phyloP scores from a whole-genome alignment of 2,329 filamentous ascomycete genomes.

The Fusarium camptoceras region DNA sequence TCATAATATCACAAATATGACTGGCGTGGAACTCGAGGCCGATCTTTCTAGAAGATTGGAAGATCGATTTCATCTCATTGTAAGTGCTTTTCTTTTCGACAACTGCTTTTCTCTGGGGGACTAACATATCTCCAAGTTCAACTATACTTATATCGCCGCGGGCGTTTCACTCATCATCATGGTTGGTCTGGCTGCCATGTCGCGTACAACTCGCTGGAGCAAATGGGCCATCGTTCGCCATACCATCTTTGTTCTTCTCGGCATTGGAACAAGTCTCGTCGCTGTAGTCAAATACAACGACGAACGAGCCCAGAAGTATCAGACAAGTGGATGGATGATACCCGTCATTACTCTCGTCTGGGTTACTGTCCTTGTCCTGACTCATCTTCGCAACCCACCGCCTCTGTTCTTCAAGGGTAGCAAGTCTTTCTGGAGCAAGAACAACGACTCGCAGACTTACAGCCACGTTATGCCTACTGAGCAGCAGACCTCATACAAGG shows the following conservation, averaged over 20 bases:
- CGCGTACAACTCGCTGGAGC: conserved; percentile 49
- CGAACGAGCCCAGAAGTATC: conserved; percentile 33
- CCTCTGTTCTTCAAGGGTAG: conserved; percentile 38
- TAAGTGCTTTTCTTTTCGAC: conserved; percentile 26
- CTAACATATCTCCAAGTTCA: conserved; percentile 45
- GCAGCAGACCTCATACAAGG: conserved; percentile 22
- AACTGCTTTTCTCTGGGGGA: neutral
- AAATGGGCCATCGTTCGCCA: conserved; percentile 50
- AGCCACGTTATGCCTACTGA: conserved; percentile 25
- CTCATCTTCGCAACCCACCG: conserved; percentile 49
- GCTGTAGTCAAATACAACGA: conserved; percentile 43
- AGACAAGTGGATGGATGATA: conserved; percentile 49
- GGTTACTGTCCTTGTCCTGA: conserved; percentile 49
- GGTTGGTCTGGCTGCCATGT: conserved; percentile 47
- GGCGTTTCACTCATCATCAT: conserved; percentile 51
- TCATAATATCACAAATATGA: conserved; percentile 24
- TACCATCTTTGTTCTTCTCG: conserved; percentile 47
- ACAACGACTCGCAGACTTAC: conserved; percentile 18
- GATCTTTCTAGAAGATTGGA: conserved; percentile 41
- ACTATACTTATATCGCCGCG: conserved; percentile 51
- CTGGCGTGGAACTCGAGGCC: conserved; percentile 37
- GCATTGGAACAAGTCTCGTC: conserved; percentile 47
- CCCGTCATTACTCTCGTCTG: conserved; percentile 52
- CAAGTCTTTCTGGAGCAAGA: conserved; percentile 32
- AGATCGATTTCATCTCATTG: conserved; percentile 49